Base-by-base conservation (phyloP, 129 eudicot species). In the Flaveria sonorensis region DNA sequence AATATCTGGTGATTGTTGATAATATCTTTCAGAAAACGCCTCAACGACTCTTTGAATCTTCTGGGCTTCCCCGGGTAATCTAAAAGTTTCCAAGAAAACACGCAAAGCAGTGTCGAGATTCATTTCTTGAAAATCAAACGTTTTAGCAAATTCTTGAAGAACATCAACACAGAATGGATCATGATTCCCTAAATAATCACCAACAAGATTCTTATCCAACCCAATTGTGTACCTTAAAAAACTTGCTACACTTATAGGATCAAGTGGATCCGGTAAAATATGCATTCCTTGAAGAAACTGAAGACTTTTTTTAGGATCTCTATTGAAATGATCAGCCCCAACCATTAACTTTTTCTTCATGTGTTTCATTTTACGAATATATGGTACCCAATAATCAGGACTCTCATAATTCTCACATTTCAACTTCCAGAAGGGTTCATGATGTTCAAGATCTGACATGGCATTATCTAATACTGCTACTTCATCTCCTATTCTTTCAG, bases 1-100 rank as follows among this genome's bases (percentile, higher is more conserved):
- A 70, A 86, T 83, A 61, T 82, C 73, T 1, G 88, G 85, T 30
- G 93, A 86, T 78, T 88, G 89, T 47, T 88, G 83, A 79, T 71
- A 91, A 39, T 86, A 91, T 81, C 89, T 77, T 71, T 84, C 91
- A 3, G 97, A 77, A 73, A 91, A 91, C 12, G 91, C 93, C 75
- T 91, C 97, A 39, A 91, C 86, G 15, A 91, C 87, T 73, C 97
- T 79, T 32, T 88, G 91, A 15, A 91, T 91, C 87, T 91, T 91
- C 78, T 91, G 97, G 67, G 97, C 76, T 78, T 91, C 97, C 13
- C 97, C 93, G 36, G 97, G 97, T 76, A 91, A 76, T 55, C 91
- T 72, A 60, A 91, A 91, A 57, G 91, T 88, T 73, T 86, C 91
- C 83, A 91, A 63, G 79, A 91, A 88, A 23, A 88, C 78, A 56